phyloP scores from a whole-genome alignment of 2,329 filamentous ascomycete genomes.

The Xylogone sp. region DNA sequence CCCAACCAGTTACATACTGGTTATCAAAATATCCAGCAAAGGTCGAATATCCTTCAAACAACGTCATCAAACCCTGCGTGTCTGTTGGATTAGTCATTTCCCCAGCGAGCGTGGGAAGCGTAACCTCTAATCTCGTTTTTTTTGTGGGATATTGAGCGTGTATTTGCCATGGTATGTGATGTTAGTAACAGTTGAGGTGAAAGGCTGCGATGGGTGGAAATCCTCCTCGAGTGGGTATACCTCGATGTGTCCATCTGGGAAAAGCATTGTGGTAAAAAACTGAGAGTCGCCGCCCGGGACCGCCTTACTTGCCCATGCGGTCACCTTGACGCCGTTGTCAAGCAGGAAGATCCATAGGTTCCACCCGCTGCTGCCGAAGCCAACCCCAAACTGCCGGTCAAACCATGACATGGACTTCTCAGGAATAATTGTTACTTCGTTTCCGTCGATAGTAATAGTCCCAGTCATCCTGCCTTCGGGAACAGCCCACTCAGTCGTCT shows the following conservation, averaged over 20 bases:
- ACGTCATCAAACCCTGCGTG: background rate
- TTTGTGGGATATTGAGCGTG: background rate
- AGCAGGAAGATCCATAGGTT: background rate
- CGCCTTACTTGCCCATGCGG: background rate
- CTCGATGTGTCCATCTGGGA: background rate
- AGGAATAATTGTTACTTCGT: background rate
- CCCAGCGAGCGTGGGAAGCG: background rate
- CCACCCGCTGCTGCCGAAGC: background rate
- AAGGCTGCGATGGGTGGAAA: background rate
- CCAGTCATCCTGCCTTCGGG: background rate
- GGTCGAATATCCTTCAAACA: slow-evolving; percentile 1
- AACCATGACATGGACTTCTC: background rate
- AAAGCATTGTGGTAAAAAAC: background rate
- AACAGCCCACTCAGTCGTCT: background rate
- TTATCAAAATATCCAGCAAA: background rate
- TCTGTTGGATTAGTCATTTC: background rate
- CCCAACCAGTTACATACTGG: background rate
- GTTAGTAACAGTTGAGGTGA: background rate
- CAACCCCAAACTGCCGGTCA: background rate
- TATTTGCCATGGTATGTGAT: background rate
- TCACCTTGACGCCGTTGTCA: background rate
- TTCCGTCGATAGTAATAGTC: background rate
- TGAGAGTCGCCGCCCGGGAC: background rate
- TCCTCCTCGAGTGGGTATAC: background rate
- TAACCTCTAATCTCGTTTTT: background rate